Base-by-base conservation (phyloP, 352 stramenopile genomes). In the Stephanocyclus meneghinianus region DNA sequence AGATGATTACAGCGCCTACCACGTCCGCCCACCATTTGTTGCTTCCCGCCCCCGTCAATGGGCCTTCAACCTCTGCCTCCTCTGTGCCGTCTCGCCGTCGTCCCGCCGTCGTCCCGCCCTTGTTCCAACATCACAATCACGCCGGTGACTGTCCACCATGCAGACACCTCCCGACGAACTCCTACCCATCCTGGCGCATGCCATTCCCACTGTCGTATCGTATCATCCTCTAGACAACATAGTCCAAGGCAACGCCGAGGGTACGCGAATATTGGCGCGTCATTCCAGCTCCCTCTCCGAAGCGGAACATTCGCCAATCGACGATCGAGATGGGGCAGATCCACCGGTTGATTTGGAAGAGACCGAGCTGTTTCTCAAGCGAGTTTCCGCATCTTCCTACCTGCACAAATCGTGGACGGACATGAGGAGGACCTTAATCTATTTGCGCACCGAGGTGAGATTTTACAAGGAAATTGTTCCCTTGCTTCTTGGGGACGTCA, bases 381-480 rank as follows among this genome's bases (percentile, higher is more conserved):
- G 72, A 21, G 45, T 83, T 16, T 35, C 7, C 13, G 76, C 71
- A 2, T 30, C 15, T 6, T 26, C 62, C 0, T 76, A 80, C 56
- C 29, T 72, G 8, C 81, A 88, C 68, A 88, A 85, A 57, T 56
- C 72, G 47, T 92, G 87, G 87, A 67, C 77, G 9, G 87, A 92
- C 65, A 78, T 90, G 55, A 70, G 85, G 30, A 75, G 87, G 5
- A 91, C 87, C 0, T 42, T 92, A 8, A 56, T 88, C 1, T 92
- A 92, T 68, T 44, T 74, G 5, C 60, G 87, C 16, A 91, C 84
- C 9, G 87, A 92, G 79, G 80, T 84, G 57, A 65, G 85, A 51
- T 92, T 92, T 75, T 92, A 92, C 61, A 78, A 78, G 10, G 74
- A 90, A 48, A 75, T 89, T 21, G 30, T 89, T 2, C 84, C 84